A percentile compares a stretch with the other conserved stretches of the same genome.
Evolutionary conservation across 345 rosid species (phyloP).

Genomic region (Populus simonii): DNA sequence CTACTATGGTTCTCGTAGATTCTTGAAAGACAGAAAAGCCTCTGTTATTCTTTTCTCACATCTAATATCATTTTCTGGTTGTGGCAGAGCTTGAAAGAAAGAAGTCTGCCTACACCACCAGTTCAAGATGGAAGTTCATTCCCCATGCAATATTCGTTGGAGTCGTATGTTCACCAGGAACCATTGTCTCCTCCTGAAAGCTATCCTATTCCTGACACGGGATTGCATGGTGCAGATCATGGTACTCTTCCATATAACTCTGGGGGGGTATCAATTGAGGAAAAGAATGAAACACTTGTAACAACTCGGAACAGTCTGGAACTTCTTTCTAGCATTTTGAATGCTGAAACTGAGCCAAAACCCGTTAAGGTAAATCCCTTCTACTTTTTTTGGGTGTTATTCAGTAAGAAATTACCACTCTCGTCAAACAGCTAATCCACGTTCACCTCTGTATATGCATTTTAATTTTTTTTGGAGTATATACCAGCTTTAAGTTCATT

Average conservation of each 20-base stretch:
- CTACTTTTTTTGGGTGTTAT: not conserved
- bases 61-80: not conserved
- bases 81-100: conserved; percentile 55
- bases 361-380: conserved; percentile 47
- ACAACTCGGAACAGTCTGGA: conserved; percentile 69
- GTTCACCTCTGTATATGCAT: not conserved
- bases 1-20: not conserved
- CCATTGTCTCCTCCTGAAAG: conserved; percentile 54
- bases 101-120: conserved; percentile 22
- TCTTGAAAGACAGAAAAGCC: not conserved
- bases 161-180: conserved; percentile 49
- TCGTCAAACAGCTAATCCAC: not conserved
- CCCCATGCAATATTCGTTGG: conserved; percentile 38
- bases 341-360: conserved; percentile 46
- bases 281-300: conserved; percentile 60
- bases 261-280: conserved; percentile 44
- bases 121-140: conserved; percentile 32
- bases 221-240: conserved; percentile 24
- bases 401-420: not conserved
- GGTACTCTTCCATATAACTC: conserved; percentile 29
- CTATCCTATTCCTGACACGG: conserved; percentile 47
- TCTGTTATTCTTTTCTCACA: not conserved
- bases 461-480: not conserved
- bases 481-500: not conserved
- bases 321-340: conserved; percentile 73